phyloP scores from a whole-genome alignment of 805 yeast species.

The Candida fluviatilis region DNA sequence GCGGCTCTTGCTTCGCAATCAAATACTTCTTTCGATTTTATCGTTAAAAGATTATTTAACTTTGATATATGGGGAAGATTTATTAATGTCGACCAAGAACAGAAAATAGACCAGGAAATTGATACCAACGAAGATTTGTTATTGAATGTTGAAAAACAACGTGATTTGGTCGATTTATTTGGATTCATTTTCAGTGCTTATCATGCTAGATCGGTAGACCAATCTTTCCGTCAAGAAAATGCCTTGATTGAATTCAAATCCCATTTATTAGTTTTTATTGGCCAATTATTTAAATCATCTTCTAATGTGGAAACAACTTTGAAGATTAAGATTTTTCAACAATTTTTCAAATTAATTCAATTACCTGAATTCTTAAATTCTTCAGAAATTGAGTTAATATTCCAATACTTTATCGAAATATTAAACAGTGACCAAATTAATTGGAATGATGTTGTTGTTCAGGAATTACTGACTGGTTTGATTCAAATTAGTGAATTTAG shows the following conservation, averaged over 20 bases:
- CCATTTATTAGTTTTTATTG: conserved; percentile 59
- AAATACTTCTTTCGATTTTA: conserved; percentile 40
- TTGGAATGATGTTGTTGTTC: conserved; percentile 47
- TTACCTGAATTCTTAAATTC: conserved; percentile 44
- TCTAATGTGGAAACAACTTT: conserved; percentile 68
- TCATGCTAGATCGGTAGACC: conserved; percentile 20
- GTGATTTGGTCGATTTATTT: conserved; percentile 55
- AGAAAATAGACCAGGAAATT: conserved; percentile 6
- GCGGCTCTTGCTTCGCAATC: conserved; percentile 52
- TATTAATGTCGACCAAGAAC: conserved; percentile 18
- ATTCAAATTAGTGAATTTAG: conserved; percentile 36
- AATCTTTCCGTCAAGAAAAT: conserved; percentile 19
- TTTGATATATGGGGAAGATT: conserved; percentile 42
- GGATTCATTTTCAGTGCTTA: conserved; percentile 51
- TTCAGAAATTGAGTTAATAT: conserved; percentile 58
- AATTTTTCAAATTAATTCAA: conserved; percentile 53
- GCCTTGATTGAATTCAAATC: conserved; percentile 53
- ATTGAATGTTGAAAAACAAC: conserved; percentile 52
- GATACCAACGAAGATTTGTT: conserved; percentile 19
- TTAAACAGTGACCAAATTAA: conserved; percentile 41
- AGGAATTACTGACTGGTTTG: conserved; percentile 53
- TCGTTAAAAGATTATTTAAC: conserved; percentile 33
- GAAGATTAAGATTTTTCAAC: conserved; percentile 61
- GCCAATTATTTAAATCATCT: conserved; percentile 65
- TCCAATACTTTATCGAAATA: conserved; percentile 62